Conservation (phyloP, 257 asterid species). For the Nicotiana undulata region DNA sequence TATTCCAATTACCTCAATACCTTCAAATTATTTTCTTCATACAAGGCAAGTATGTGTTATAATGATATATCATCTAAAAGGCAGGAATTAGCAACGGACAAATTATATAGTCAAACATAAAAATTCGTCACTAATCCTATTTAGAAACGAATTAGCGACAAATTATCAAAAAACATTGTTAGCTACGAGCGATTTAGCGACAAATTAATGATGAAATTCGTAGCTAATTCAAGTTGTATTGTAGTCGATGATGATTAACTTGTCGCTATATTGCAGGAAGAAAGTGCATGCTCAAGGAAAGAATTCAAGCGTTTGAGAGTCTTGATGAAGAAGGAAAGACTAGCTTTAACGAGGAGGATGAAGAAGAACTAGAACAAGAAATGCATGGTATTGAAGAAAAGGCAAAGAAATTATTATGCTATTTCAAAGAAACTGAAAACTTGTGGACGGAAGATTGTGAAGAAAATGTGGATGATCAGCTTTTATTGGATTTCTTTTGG, state of each 20-base stretch:
- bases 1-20: too few species aligned
- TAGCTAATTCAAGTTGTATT: too few species aligned
- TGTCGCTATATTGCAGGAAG: constrained; percentile 13
- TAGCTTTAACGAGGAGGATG: not conserved
- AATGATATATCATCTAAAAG: too few species aligned
- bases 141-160: too few species aligned
- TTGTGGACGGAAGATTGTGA: not conserved
- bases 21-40: too few species aligned
- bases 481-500: not conserved
- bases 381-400: constrained; percentile 18
- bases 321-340: not conserved
- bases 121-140: too few species aligned
- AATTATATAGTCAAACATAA: too few species aligned
- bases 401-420: constrained; percentile 25
- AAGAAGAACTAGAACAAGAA: not conserved
- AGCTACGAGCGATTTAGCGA: too few species aligned
- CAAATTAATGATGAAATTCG: too few species aligned
- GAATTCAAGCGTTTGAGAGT: constrained; percentile 16
- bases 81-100: too few species aligned
- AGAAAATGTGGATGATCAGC: not conserved
- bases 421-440: not conserved
- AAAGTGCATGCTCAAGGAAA: constrained; percentile 22
- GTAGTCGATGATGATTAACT: not conserved
- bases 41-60: too few species aligned
- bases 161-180: too few species aligned